These are phyloP conservation scores for Fusarium sp. DNA, from an alignment of 2,329 filamentous ascomycete species.

Conservation along the genomic window DNA sequence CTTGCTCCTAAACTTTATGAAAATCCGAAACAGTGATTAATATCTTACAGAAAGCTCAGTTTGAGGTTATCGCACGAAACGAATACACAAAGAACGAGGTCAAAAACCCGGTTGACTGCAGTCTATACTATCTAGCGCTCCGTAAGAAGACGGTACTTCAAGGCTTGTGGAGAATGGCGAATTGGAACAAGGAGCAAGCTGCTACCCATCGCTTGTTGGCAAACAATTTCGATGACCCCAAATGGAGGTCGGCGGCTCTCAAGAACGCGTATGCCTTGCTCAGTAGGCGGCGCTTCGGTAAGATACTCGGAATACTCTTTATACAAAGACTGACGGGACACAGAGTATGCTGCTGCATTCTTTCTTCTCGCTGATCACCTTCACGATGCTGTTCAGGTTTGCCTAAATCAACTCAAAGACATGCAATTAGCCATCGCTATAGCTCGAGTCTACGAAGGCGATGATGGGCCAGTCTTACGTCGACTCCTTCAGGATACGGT, in stretches of 20 bases:
- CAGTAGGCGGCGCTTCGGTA: slow-evolving; percentile 87
- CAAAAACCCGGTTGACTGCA: slow-evolving; percentile 91
- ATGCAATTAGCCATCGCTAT: slow-evolving; percentile 90
- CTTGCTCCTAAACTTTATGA: background rate
- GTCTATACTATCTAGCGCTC: slow-evolving; percentile 89
- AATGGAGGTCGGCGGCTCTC: slow-evolving; percentile 87
- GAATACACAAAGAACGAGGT: slow-evolving; percentile 90
- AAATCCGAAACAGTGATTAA: slow-evolving; percentile 9
- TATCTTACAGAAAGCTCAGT: slow-evolving; percentile 63
- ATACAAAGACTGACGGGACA: slow-evolving; percentile 50
- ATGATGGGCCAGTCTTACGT: slow-evolving; percentile 76
- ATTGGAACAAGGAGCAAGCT: slow-evolving; percentile 84
- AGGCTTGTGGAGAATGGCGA: slow-evolving; percentile 93
- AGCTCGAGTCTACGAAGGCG: slow-evolving; percentile 86
- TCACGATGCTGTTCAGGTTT: slow-evolving; percentile 85
- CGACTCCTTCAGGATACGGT: slow-evolving; percentile 82
- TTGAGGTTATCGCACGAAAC: slow-evolving; percentile 90
- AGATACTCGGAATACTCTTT: slow-evolving; percentile 35
- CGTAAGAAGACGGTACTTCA: slow-evolving; percentile 90
- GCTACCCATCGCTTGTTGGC: slow-evolving; percentile 81
- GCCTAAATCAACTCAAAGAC: slow-evolving; percentile 87
- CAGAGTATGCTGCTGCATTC: slow-evolving; percentile 94
- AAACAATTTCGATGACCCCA: slow-evolving; percentile 89
- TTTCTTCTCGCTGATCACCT: slow-evolving; percentile 90
- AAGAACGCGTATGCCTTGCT: slow-evolving; percentile 98